Conservation (phyloP, 176 grass and related monocot species). For the Musa schizocarpa region DNA sequence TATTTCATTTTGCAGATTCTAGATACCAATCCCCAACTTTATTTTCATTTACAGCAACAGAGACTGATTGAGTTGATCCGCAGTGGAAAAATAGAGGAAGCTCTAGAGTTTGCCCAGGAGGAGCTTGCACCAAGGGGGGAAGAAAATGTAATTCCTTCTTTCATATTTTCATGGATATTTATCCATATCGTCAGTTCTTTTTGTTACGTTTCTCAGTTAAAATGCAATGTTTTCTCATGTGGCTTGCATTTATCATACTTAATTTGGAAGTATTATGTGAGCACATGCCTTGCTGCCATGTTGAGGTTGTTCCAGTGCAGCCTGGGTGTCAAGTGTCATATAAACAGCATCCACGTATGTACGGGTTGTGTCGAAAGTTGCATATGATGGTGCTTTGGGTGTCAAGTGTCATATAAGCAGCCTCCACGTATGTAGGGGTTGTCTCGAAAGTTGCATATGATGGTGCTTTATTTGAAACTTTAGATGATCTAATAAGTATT, state of each 20-base stretch:
- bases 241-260: too few species aligned
- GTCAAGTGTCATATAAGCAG: too few species aligned
- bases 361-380: too few species aligned
- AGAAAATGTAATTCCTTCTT: slow-evolving; percentile 60
- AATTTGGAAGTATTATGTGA: too few species aligned
- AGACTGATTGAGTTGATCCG: slow-evolving; percentile 98
- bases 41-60: slow-evolving; percentile 97
- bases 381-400: too few species aligned
- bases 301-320: too few species aligned
- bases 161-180: background rate
- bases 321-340: too few species aligned
- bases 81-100: slow-evolving; percentile 70
- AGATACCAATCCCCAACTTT: slow-evolving; percentile 86
- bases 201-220: background rate
- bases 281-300: too few species aligned
- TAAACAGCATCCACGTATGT: too few species aligned
- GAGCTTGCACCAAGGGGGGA: slow-evolving; percentile 89
- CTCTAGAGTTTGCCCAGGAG: slow-evolving; percentile 93
- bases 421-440: too few species aligned
- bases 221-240: background rate
- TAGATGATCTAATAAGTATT: background rate
- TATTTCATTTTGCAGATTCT: slow-evolving; percentile 55
- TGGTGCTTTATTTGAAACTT: too few species aligned
- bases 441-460: too few species aligned
- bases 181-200: background rate